These are phyloP conservation scores for Aspergillus cavernicola DNA, from an alignment of 495 filamentous ascomycete species.

Conservation along the genomic window DNA sequence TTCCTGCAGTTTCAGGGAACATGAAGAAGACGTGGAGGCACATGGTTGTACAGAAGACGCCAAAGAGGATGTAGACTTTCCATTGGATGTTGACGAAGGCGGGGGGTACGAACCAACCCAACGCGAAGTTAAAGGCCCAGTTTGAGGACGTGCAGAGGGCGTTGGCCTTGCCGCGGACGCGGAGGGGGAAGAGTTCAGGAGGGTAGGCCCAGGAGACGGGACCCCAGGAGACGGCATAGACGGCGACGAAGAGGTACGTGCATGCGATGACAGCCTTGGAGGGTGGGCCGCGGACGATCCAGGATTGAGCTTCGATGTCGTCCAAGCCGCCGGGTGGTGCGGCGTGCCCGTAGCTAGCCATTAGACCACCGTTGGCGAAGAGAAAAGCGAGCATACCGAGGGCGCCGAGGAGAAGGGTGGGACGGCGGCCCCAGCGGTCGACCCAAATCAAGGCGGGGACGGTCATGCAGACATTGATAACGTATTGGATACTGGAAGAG, in stretches of 20 bases:
- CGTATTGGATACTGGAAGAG: conserved; percentile 70
- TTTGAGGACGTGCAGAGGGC: conserved; percentile 68
- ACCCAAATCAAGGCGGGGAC: conserved; percentile 54
- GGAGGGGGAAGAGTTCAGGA: conserved; percentile 63
- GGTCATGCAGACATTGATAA: conserved; percentile 54
- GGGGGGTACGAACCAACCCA: conserved; percentile 73
- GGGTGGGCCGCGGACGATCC: conserved; percentile 28
- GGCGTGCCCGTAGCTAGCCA: conserved; percentile 50
- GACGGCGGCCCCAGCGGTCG: conserved; percentile 62
- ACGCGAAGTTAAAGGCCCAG: conserved; percentile 79
- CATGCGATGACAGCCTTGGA: conserved; percentile 56
- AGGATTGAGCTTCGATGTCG: conserved; percentile 33
- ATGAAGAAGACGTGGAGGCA: conserved; percentile 73
- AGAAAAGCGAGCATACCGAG: conserved; percentile 66
- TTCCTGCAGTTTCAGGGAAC: conserved; percentile 80
- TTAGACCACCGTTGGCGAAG: conserved; percentile 65
- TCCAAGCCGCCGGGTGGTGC: conserved; percentile 48
- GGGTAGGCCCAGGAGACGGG: conserved; percentile 68
- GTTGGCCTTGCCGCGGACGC: conserved; percentile 63
- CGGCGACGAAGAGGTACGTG: conserved; percentile 63
- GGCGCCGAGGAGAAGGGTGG: conserved; percentile 62
- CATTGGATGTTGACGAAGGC: conserved; percentile 71
- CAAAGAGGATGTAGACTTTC: conserved; percentile 72
- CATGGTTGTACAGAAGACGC: conserved; percentile 70
- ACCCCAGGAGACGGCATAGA: conserved; percentile 58